Percentiles rank a stretch among this genome's conserved stretches.
Conservation (phyloP, 441 rosid genomes). For the Pelargonium exstipulatum region DNA sequence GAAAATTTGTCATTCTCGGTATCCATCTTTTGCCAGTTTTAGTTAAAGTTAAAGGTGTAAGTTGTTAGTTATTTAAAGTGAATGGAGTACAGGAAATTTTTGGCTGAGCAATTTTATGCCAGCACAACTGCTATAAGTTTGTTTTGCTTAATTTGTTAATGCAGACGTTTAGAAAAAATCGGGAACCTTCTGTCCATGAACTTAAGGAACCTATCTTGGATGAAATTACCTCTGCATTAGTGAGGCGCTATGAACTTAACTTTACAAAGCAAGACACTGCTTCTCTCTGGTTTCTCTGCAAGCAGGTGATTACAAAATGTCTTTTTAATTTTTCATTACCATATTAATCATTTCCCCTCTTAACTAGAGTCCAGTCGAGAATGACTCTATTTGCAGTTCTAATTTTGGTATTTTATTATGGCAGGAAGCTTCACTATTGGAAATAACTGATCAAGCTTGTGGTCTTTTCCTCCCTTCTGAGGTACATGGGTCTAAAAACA, state of each 20-base stretch:
- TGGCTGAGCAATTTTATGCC: neutral
- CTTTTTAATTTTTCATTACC: neutral
- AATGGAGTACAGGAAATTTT: neutral
- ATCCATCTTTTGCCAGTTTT: neutral
- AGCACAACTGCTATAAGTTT: neutral
- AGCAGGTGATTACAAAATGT: constrained; percentile 52
- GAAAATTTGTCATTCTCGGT: neutral
- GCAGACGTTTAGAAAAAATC: constrained; percentile 53
- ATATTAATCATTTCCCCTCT: neutral
- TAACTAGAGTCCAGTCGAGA: constrained; percentile 8
- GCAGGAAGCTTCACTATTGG: constrained; percentile 91
- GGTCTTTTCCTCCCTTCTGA: constrained; percentile 68
- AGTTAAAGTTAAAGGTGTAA: neutral
- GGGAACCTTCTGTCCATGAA: constrained; percentile 63
- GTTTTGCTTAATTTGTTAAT: neutral
- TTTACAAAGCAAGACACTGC: constrained; percentile 69
- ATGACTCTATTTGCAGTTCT: neutral
- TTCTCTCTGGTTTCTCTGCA: constrained; percentile 93
- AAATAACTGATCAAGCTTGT: constrained; percentile 79
- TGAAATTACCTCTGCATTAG: constrained; percentile 55
- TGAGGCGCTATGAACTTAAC: constrained; percentile 45
- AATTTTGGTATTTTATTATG: constrained; percentile 14
- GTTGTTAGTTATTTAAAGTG: neutral
- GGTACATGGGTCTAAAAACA: constrained; percentile 34
- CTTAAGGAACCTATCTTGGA: constrained; percentile 78